Evolutionary conservation across 1,139 yeast species (phyloP).

Genomic region (Yamadazyma conglobata): DNA sequence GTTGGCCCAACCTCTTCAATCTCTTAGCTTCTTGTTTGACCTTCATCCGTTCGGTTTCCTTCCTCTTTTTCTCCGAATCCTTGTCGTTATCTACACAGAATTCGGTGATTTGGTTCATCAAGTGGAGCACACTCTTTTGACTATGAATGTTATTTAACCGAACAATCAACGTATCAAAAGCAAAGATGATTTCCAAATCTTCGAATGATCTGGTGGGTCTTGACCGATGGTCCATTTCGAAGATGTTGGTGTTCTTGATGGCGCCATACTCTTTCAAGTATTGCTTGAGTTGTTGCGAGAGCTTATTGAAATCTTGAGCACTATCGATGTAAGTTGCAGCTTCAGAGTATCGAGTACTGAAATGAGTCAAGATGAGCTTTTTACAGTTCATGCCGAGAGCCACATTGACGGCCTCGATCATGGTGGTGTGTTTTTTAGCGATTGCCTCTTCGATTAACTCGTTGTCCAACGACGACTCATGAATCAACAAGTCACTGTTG

Average conservation of each 20-base stretch:
- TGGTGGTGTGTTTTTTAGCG: conserved; percentile 83
- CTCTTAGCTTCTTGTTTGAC: conserved; percentile 38
- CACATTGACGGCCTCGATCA: conserved; percentile 78
- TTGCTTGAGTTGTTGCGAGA: conserved; percentile 22
- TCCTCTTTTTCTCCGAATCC: conserved; percentile 21
- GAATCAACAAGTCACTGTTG: conserved; percentile 75
- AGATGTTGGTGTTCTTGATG: conserved; percentile 23
- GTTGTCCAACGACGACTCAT: conserved; percentile 90
- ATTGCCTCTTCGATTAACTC: conserved; percentile 77
- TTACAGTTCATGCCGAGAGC: conserved; percentile 70
- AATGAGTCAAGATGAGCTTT: conserved; percentile 78
- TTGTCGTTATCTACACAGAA: conserved; percentile 16
- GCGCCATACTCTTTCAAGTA: conserved; percentile 24
- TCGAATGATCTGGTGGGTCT: conserved; percentile 18
- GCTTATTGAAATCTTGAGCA: conserved; percentile 19
- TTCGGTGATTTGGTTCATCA: conserved; percentile 17
- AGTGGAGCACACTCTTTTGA: conserved; percentile 15
- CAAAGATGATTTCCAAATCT: conserved; percentile 38
- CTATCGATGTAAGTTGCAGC: conserved; percentile 44
- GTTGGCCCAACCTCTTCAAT: conserved; percentile 24
- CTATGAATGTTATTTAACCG: conserved; percentile 20
- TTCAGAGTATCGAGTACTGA: conserved; percentile 84
- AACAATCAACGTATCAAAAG: conserved; percentile 40
- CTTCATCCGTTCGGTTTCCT: conserved; percentile 21
- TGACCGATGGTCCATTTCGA: conserved; percentile 15